Evolutionary conservation across 208 protist genomes (phyloP), one percentile per base, ranked within the genome.

Genomic region (Leishmania guyanensis): DNA sequence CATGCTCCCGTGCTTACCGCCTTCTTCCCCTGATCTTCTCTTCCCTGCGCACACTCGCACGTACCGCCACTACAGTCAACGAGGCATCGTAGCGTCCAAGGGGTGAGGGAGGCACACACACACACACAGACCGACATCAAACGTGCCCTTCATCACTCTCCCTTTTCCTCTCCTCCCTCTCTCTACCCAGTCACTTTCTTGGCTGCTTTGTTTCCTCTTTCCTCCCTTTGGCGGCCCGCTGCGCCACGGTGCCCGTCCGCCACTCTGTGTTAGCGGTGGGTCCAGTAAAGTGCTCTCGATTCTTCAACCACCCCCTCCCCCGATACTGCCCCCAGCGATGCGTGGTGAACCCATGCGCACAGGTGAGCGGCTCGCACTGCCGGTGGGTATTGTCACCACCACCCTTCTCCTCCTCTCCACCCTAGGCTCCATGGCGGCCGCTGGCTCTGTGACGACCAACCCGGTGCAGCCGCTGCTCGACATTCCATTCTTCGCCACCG

Each of bases 381-480:
- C 29, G 66, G 39, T 71, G 39, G 12, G 66, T 71, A 6, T 43
- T 39, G 22, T 20, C 39, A 12, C 26, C 58, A 29, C 26, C 26
- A 22, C 20, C 70, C 70, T 75, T 48, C 12, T 75, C 9, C 70
- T 75, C 12, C 70, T 75, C 48, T 33, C 22, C 46, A 29, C n/a
- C 22, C 46, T 33, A 9, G 48, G 48, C 3, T 5, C 48, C 20
- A 48, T 22, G 48, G 48, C 26, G 16, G 43, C 48, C 29, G 66
- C 36, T 22, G 70, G 22, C 48, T 0, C n/a, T 33, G 54, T 77
- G 29, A 58, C 51, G 74, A 77, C 74, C 74, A 17, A 64, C 1
- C 74, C 74, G 22, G 33, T 26, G 74, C 54, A 64, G 74, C 74
- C 74, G 54, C 56, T 77, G 74, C 74, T 77, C 29, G 20, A 50